Evolutionary conservation across 2,329 filamentous ascomycete genomes (phyloP).

Genomic region (Verticillium alfalfae): DNA sequence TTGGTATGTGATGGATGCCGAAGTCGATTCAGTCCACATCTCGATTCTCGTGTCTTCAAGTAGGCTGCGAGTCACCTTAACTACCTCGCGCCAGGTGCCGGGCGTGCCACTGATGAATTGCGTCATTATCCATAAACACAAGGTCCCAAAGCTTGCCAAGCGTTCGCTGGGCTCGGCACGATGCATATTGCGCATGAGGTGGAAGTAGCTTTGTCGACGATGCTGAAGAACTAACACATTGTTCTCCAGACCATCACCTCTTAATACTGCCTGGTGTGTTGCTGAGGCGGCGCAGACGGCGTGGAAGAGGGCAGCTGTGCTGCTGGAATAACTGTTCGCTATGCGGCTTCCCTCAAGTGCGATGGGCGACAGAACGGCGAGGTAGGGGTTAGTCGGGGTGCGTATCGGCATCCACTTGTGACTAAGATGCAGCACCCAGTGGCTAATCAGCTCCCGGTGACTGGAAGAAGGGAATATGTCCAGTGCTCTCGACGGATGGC

Average conservation of each 20-base stretch:
- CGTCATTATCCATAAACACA: constrained; percentile 2
- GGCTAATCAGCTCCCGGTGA: constrained; percentile 2
- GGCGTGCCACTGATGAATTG: constrained; percentile 5
- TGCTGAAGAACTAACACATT: background rate
- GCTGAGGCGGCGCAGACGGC: constrained; percentile 5
- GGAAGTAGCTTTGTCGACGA: constrained; percentile 1
- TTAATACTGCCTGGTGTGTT: constrained; percentile 1
- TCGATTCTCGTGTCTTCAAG: background rate
- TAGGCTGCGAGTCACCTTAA: constrained; percentile 1
- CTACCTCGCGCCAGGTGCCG: constrained; percentile 4
- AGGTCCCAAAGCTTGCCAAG: constrained; percentile 2
- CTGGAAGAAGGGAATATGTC: background rate
- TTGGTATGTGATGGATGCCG: background rate
- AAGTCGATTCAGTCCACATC: background rate
- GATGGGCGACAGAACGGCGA: constrained; percentile 1
- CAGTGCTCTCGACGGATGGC: background rate
- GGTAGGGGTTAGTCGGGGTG: background rate
- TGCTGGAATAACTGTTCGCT: background rate
- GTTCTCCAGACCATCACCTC: background rate
- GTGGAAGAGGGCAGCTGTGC: constrained; percentile 2
- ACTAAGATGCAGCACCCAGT: constrained; percentile 4
- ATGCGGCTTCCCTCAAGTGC: constrained; percentile 2
- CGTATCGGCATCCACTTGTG: constrained; percentile 3
- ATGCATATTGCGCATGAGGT: constrained; percentile 2
- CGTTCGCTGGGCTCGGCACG: background rate